Evolutionary conservation across 257 asterid genomes (phyloP).

Genomic region (Lycium ferocissimum): DNA sequence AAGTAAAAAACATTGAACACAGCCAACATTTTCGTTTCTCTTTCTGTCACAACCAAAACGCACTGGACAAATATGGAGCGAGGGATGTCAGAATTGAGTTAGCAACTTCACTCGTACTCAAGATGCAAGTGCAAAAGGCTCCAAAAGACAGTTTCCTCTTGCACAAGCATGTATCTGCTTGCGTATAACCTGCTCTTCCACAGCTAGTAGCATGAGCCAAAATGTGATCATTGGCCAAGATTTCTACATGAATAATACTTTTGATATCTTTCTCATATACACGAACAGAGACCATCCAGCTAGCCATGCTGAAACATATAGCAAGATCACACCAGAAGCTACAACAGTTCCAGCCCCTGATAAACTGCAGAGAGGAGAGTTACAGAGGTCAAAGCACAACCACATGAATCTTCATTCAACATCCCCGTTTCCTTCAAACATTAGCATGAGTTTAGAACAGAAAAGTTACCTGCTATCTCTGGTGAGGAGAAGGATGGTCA

Average conservation of each 20-base stretch:
- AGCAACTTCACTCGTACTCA: slow-evolving; percentile 20
- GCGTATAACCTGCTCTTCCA: slow-evolving; percentile 16
- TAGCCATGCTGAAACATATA: slow-evolving; percentile 85
- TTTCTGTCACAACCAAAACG: not conserved
- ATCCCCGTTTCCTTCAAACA: not conserved
- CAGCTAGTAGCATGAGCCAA: slow-evolving; percentile 21
- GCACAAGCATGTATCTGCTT: slow-evolving; percentile 10
- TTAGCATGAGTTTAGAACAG: not conserved
- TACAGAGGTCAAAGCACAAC: slow-evolving; percentile 14
- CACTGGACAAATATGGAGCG: slow-evolving; percentile 3
- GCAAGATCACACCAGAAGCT: slow-evolving; percentile 70
- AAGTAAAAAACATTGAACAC: slow-evolving; percentile 5
- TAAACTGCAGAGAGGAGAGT: slow-evolving; percentile 49
- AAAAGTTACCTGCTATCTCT: slow-evolving; percentile 77
- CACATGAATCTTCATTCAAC: not conserved
- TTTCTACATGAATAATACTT: slow-evolving; percentile 64
- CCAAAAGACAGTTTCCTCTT: not conserved
- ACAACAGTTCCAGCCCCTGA: slow-evolving; percentile 56
- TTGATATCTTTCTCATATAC: slow-evolving; percentile 75
- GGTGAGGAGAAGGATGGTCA: slow-evolving; percentile 83
- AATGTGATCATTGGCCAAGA: not conserved
- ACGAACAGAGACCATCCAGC: slow-evolving; percentile 79
- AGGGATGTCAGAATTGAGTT: slow-evolving; percentile 19
- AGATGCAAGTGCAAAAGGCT: slow-evolving; percentile 7
- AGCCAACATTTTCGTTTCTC: slow-evolving; percentile 14